These are phyloP conservation scores for Mrakia gelida DNA, from an alignment of 768 basidiomycete species.

Conservation along the genomic window DNA sequence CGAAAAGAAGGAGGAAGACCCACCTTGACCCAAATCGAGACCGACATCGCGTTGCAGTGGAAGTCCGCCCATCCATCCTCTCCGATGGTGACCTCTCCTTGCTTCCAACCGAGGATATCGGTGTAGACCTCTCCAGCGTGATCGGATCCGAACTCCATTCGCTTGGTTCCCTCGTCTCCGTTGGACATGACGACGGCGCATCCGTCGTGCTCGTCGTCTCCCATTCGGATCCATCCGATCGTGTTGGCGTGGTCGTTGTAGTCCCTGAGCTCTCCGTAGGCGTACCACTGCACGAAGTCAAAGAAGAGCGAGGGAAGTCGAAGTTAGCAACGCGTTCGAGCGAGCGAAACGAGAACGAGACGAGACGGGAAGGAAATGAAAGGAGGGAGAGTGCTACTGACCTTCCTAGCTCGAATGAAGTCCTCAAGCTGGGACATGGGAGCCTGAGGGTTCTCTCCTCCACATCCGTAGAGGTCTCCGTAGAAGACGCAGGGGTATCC, in stretches of 20 bases:
- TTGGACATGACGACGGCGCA: conserved; percentile 43
- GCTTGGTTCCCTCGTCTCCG: conserved; percentile 35
- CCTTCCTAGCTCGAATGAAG: conserved; percentile 42
- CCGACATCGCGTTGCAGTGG: conserved; percentile 45
- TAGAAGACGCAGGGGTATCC: conserved; percentile 48
- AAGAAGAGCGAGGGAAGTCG: background rate
- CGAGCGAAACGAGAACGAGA: background rate
- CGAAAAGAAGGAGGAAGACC: no score
- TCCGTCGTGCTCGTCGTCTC: conserved; percentile 46
- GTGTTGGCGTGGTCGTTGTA: conserved; percentile 45
- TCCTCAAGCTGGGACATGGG: conserved; percentile 46
- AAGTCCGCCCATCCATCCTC: conserved; percentile 46
- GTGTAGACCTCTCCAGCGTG: conserved; percentile 51
- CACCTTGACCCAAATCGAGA: conserved; percentile 48
- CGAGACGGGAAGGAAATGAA: background rate
- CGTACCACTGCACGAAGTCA: conserved; percentile 35
- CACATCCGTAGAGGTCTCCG: conserved; percentile 47
- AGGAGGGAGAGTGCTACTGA: conserved; percentile 36
- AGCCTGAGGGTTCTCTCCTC: conserved; percentile 45
- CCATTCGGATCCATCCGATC: conserved; percentile 48
- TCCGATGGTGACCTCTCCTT: conserved; percentile 49
- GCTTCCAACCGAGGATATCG: conserved; percentile 50
- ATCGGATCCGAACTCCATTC: conserved; percentile 48
- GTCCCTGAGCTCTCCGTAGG: conserved; percentile 44
- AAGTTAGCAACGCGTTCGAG: background rate